Percentiles rank a stretch among this genome's conserved stretches.
phyloP scores from a whole-genome alignment of 768 basidiomycete genomes.

The Hericium erinaceus region DNA sequence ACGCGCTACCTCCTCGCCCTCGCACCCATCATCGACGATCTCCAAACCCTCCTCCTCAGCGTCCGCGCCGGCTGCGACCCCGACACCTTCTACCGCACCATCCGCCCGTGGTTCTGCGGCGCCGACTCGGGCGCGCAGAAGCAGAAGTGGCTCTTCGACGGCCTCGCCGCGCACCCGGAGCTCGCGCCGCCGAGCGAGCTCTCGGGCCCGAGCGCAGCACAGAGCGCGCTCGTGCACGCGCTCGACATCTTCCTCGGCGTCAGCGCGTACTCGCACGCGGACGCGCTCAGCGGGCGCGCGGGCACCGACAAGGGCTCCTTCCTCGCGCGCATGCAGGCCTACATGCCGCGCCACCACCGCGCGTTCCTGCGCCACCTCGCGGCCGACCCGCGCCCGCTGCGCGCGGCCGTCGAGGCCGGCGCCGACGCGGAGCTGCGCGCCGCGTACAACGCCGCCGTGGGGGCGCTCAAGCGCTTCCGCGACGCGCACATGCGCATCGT shows the following conservation, averaged over 20 bases:
- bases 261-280: constrained; percentile 29
- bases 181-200: constrained; percentile 29
- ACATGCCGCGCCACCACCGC: constrained; percentile 56
- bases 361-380: constrained; percentile 45
- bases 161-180: constrained; percentile 26
- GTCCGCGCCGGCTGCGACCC: constrained; percentile 70
- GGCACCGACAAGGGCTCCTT: constrained; percentile 20
- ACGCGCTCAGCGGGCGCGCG: constrained; percentile 3
- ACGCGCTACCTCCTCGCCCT: constrained; percentile 56
- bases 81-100: constrained; percentile 45
- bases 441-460: constrained; percentile 42
- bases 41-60: constrained; percentile 48
- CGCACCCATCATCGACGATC: constrained; percentile 51
- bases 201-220: constrained; percentile 52
- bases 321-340: constrained; percentile 45
- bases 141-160: constrained; percentile 35
- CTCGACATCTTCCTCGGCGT: constrained; percentile 46
- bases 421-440: constrained; percentile 17
- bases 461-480: constrained; percentile 43
- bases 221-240: constrained; percentile 50
- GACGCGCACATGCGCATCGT: constrained; percentile 52
- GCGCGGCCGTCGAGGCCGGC: constrained; percentile 27
- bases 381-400: constrained; percentile 37
- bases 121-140: constrained; percentile 28
- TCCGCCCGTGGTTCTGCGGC: constrained; percentile 60